Evolutionary conservation across 805 yeast genomes (phyloP).

Genomic region (Clavispora phyllophila): DNA sequence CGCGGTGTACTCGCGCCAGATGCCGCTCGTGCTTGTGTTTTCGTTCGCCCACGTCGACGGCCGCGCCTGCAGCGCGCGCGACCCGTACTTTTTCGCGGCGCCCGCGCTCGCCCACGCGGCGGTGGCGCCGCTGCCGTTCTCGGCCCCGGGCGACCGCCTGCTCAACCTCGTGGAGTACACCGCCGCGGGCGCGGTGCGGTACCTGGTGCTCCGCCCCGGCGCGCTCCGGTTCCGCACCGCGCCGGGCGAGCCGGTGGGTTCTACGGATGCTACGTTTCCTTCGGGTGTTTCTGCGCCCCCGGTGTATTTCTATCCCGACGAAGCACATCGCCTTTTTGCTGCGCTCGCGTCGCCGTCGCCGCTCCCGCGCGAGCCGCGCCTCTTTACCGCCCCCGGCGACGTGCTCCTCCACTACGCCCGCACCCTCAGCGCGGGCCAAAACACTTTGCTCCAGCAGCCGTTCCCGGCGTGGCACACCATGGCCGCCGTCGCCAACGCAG

Average conservation of each 20-base stretch:
- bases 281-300: background rate
- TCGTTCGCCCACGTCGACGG: conserved; percentile 30
- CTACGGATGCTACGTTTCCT: background rate
- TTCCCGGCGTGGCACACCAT: conserved; percentile 6
- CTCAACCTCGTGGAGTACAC: conserved; percentile 1
- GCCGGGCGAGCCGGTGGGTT: background rate
- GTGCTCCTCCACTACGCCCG: conserved; percentile 32
- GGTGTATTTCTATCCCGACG: conserved; percentile 4
- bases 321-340: conserved; percentile 6
- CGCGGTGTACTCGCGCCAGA: conserved; percentile 25
- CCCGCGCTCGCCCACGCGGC: background rate
- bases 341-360: conserved; percentile 31
- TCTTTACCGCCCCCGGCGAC: conserved; percentile 27
- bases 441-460: background rate
- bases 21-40: conserved; percentile 27
- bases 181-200: background rate
- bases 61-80: conserved; percentile 33
- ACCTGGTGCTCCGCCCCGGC: background rate
- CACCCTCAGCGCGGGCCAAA: conserved; percentile 27
- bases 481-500: conserved; percentile 15
- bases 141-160: background rate
- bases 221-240: background rate
- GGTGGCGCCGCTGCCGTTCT: background rate
- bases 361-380: conserved; percentile 17
- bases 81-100: conserved; percentile 23